Evolutionary conservation across 2,329 filamentous ascomycete species (phyloP), one percentile per base, ranked within the genome.

Genomic region (Ceratocystis colombiana): DNA sequence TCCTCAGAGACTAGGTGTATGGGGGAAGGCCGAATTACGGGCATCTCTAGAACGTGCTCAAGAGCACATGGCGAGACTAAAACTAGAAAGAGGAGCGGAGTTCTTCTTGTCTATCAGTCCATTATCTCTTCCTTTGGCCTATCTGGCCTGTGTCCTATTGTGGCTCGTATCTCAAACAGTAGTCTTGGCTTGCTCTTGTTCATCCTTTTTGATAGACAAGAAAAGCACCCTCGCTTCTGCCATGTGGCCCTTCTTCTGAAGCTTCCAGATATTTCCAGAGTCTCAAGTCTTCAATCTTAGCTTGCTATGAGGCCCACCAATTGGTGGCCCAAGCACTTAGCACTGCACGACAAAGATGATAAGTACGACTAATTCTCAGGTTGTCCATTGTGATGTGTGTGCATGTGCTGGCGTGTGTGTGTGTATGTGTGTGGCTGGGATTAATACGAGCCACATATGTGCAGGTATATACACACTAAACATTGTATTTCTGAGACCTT

Each of bases 211-310:
- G 10, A 41, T 15, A 12, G 37, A 41, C 37, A 41, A 41, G 37
- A 41, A 10, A 41, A 41, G 37, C 37, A 15, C 37, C 3, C 37
- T 41, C 37, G 37, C 37, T 41, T 61, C 33, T 25, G 8, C 33
- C 55, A 33, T 61, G 25, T n/a, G 33, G 12, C n/a, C 10, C 25
- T n/a, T 61, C 33, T n/a, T 33, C 55, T 61, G 5, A 7, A 61
- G 25, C 55, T 33, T 30, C 25, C 15, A 61, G 55, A 45, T 45
- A 62, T 20, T 62, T 41, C 15, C 59, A 62, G 37, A 62, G 33
- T 15, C 17, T 17, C 15, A 25, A 12, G 17, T 30, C 44, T 8
- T 62, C 10, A 17, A 20, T 12, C 30, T 62, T 41, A 12, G 37
- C 10, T 41, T 41, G 37, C 59, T 10, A 57, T 57, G 53, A 57